Evolutionary conservation across 495 filamentous ascomycete species (phyloP), one percentile per base, ranked within the genome.

Genomic region (Monascus purpureus): DNA sequence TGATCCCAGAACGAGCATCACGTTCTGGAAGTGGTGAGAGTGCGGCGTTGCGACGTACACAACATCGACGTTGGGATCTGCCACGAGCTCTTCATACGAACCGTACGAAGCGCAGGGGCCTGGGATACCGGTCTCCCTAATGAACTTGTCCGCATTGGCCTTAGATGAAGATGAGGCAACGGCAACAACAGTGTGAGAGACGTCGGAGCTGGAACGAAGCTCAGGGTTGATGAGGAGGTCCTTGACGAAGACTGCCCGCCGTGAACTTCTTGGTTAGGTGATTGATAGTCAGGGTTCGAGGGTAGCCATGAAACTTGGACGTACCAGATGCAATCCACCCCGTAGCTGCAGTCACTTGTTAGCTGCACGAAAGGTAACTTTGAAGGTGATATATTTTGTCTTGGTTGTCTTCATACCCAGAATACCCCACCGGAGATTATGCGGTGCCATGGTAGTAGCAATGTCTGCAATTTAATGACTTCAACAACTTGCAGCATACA

Each of bases 21-120:
- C 68, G 49, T 96, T 90, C 52, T 87, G 81, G 65, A 83, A 95
- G 63, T 96, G 88, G 55, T 94, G 88, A 18, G 81, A 88, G 61
- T 94, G 88, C 13, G 88, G 88, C 2, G 88, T 95, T 11, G 88
- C 86, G 31, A 95, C 75, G 51, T 93, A 95, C 55, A 95, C 61
- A 31, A 92, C 82, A 44, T 94, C 87, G 37, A 95, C 66, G 32
- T 80, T 65, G 11, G 75, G 64, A 47, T 93, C 80, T 13, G 67
- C 63, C 6, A 85, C 80, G 19, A 95, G 72, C 39, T 81, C 77
- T 35, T 69, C 58, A 61, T 93, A 96, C 34, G 73, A 77, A 24
- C 76, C 82, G 42, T 94, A 93, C 2, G 83, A 73, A 34, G 74
- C 76, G 31, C 81, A 77, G 13, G 67, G 54, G 20, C 52, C 51